phyloP scores from a whole-genome alignment of 2,329 filamentous ascomycete genomes.

The Talaromyces sp. region DNA sequence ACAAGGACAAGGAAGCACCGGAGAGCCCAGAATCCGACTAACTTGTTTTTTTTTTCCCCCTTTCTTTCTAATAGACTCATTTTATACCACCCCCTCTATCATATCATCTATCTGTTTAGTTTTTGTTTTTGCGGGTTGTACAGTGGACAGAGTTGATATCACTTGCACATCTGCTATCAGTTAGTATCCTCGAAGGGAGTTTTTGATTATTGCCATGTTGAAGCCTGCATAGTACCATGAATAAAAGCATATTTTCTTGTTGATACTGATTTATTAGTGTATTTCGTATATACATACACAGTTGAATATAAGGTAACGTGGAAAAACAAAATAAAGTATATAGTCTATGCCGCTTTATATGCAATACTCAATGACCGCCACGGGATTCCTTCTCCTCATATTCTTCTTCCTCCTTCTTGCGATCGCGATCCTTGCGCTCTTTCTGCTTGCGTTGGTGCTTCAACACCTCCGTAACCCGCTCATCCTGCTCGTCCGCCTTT shows the following conservation, averaged over 20 bases:
- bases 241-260: neutral
- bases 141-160: neutral
- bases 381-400: neutral
- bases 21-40: neutral
- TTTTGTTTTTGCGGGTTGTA: conserved; percentile 1
- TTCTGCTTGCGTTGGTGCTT: conserved; percentile 44
- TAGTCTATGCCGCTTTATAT: neutral
- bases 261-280: neutral
- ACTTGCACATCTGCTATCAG: neutral
- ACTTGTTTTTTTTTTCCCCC: conserved; percentile 12
- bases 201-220: neutral
- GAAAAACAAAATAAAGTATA: too few species aligned
- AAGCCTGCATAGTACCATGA: neutral
- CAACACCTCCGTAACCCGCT: conserved; percentile 50
- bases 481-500: conserved; percentile 63
- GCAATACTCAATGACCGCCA: neutral
- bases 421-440: conserved; percentile 29
- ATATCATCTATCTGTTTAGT: conserved; percentile 6
- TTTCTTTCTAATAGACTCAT: conserved; percentile 18
- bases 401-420: conserved; percentile 3
- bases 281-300: neutral
- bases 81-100: conserved; percentile 14
- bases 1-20: neutral
- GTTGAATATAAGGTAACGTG: too few species aligned
- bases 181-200: neutral